phyloP scores from a whole-genome alignment of 164 flowering plant genomes.

The Liriodendron chinense region DNA sequence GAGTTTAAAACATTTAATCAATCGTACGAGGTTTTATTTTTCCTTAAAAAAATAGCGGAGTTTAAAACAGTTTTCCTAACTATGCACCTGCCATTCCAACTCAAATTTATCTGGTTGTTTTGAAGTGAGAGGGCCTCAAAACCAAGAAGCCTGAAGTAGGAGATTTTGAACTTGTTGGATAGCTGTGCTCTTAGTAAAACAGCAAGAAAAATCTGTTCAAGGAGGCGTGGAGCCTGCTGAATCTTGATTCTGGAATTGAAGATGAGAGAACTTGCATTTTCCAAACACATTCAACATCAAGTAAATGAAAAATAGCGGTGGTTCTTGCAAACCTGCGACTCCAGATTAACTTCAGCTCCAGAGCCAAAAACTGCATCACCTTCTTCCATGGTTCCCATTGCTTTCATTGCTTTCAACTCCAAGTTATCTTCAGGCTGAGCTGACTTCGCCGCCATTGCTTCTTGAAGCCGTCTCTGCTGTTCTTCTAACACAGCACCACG shows the following conservation, averaged over 20 bases:
- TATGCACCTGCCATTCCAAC: too few relatives aligned
- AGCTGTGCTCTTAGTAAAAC: not conserved
- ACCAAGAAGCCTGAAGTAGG: not conserved
- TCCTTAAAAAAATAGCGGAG: too few relatives aligned
- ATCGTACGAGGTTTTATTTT: too few relatives aligned
- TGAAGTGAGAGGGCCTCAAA: not conserved
- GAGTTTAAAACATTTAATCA: too few relatives aligned
- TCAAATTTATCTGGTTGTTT: not conserved
- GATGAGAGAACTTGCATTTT: not conserved
- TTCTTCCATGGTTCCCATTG: slow-evolving; percentile 94
- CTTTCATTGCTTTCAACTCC: slow-evolving; percentile 75
- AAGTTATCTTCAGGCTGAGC: slow-evolving; percentile 66
- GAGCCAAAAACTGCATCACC: slow-evolving; percentile 94
- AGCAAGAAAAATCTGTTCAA: not conserved
- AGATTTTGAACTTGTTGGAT: not conserved
- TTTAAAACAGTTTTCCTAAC: too few relatives aligned
- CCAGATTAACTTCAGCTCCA: slow-evolving; percentile 88
- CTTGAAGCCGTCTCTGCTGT: slow-evolving; percentile 67
- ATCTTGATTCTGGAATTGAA: not conserved
- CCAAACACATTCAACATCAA: not conserved
- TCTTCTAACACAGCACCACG: slow-evolving; percentile 71
- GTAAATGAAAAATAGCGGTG: not conserved
- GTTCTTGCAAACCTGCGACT: slow-evolving; percentile 63
- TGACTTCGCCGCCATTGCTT: slow-evolving; percentile 69
- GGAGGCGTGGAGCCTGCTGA: not conserved